These are phyloP conservation scores for Phytophthora pisi DNA, from an alignment of 352 stramenopile genomes.

Conservation along the genomic window DNA sequence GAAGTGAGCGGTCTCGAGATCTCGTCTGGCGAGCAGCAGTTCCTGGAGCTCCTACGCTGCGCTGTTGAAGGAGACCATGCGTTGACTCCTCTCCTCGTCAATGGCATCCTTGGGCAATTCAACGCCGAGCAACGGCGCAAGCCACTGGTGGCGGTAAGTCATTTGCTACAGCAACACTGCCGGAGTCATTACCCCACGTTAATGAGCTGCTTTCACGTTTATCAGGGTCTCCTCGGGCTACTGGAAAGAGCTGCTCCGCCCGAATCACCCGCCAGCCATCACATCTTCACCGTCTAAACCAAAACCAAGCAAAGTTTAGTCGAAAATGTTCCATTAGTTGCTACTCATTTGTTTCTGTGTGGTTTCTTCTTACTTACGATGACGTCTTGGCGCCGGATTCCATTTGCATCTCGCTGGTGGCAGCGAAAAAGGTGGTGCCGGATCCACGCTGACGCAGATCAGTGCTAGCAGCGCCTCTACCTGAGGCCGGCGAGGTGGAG, in stretches of 20 bases:
- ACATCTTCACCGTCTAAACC: not conserved
- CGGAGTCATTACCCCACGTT: not conserved
- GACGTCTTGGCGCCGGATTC: slow-evolving; percentile 26
- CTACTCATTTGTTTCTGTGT: not conserved
- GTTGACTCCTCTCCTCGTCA: slow-evolving; percentile 61
- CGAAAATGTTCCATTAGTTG: not conserved
- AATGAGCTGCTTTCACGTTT: not conserved
- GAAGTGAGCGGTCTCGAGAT: slow-evolving; percentile 52
- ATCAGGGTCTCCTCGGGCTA: slow-evolving; percentile 46
- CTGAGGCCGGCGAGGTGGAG: slow-evolving; percentile 24
- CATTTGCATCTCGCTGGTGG: slow-evolving; percentile 22
- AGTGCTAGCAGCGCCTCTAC: slow-evolving; percentile 6
- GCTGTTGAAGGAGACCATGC: slow-evolving; percentile 72
- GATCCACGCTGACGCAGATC: slow-evolving; percentile 37
- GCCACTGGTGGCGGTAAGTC: slow-evolving; percentile 47
- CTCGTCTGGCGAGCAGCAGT: slow-evolving; percentile 60
- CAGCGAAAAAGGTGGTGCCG: not conserved
- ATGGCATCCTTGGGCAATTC: slow-evolving; percentile 52
- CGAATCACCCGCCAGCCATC: not conserved
- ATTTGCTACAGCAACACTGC: not conserved
- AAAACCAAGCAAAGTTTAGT: not conserved
- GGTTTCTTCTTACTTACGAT: slow-evolving; percentile 23
- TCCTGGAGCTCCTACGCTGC: slow-evolving; percentile 72
- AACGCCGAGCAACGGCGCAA: slow-evolving; percentile 47
- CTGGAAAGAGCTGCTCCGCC: slow-evolving; percentile 19